Conservation (phyloP, 192 early-diverging fungal species). For the Dissophora ornata region DNA sequence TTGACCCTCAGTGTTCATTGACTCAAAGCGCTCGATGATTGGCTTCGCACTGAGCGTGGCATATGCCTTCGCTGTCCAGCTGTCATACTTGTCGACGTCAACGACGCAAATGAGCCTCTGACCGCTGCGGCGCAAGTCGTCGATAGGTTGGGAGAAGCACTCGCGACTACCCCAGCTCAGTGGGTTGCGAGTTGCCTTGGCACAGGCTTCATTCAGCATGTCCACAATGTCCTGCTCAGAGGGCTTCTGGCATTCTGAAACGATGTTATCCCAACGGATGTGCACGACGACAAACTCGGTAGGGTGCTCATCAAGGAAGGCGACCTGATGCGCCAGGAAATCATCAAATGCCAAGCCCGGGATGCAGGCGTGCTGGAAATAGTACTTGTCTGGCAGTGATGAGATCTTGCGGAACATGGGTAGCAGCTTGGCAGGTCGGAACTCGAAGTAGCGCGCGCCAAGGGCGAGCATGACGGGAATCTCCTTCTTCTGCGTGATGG, state of each 20-base stretch:
- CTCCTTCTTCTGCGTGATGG: constrained; percentile 42
- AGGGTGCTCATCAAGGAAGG: constrained; percentile 19
- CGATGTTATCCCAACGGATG: constrained; percentile 31
- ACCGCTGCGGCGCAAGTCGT: constrained; percentile 5
- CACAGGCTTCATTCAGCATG: constrained; percentile 20
- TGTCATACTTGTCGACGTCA: constrained; percentile 32
- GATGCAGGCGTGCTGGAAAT: constrained; percentile 37
- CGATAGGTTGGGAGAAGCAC: constrained; percentile 26
- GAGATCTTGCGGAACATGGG: constrained; percentile 28
- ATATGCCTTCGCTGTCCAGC: constrained; percentile 26
- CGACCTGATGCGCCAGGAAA: constrained; percentile 18
- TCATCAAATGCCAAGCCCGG: constrained; percentile 34
- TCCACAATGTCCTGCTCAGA: constrained; percentile 8
- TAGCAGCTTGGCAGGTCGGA: constrained; percentile 30
- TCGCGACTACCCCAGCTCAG: constrained; percentile 24
- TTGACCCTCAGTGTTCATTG: constrained; percentile 37
- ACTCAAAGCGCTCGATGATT: constrained; percentile 22
- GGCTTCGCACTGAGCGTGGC: constrained; percentile 17
- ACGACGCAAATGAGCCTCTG: constrained; percentile 21
- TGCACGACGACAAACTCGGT: constrained; percentile 32
- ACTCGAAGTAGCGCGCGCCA: constrained; percentile 35
- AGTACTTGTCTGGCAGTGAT: constrained; percentile 22
- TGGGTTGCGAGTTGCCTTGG: not conserved
- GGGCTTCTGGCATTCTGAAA: constrained; percentile 15
- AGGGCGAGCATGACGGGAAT: constrained; percentile 29